These are phyloP conservation scores for Halophytophthora batemanensis DNA, from an alignment of 352 stramenopile species.

Conservation along the genomic window DNA sequence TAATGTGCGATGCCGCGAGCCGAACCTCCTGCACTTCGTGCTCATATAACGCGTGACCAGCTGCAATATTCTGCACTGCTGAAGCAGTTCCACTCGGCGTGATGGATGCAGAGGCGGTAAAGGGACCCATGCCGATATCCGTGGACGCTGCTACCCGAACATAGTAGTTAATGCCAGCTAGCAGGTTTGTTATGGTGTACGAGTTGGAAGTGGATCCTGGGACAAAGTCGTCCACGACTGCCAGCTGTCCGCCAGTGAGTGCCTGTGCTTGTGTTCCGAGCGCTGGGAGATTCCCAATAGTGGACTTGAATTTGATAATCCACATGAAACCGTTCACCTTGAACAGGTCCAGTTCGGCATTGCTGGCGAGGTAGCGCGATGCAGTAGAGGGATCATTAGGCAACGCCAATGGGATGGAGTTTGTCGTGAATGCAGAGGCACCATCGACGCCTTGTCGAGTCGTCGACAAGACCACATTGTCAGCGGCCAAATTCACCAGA, in stretches of 20 bases:
- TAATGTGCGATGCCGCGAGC: constrained; percentile 60
- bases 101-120: constrained; percentile 31
- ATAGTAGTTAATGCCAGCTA: constrained; percentile 68
- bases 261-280: constrained; percentile 27
- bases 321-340: constrained; percentile 81
- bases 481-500: constrained; percentile 23
- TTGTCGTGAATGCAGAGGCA: constrained; percentile 24
- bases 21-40: constrained; percentile 71
- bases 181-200: constrained; percentile 45
- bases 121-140: constrained; percentile 50
- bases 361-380: constrained; percentile 35
- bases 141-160: constrained; percentile 57
- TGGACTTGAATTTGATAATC: constrained; percentile 81
- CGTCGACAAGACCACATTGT: constrained; percentile 28
- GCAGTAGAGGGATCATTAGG: constrained; percentile 17
- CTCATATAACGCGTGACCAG: constrained; percentile 56
- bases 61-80: constrained; percentile 44
- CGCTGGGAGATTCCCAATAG: constrained; percentile 57
- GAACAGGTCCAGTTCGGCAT: constrained; percentile 44
- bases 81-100: constrained; percentile 47
- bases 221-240: constrained; percentile 43
- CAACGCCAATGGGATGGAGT: constrained; percentile 53
- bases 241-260: constrained; percentile 25
- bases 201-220: constrained; percentile 45
- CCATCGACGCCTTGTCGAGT: constrained; percentile 31